Conservation (phyloP, 2,329 filamentous ascomycete species). For the Ceratocystiopsis brevicomis region DNA sequence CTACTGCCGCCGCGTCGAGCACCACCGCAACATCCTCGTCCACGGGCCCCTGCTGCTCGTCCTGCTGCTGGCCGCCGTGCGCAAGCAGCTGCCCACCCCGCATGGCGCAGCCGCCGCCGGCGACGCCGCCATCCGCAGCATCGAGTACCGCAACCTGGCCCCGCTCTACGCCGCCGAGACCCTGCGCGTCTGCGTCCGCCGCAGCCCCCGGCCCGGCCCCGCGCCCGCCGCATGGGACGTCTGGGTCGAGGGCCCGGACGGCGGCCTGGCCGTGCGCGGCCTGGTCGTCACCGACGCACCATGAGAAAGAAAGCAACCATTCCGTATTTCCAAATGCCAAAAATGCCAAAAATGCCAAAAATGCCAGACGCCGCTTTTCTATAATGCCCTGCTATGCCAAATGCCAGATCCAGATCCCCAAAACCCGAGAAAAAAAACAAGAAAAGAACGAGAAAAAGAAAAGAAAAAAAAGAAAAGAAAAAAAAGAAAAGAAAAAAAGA, state of each 20-base stretch:
- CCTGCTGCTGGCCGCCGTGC: constrained; percentile 52
- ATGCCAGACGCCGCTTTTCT: neutral
- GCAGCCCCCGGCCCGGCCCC: constrained; percentile 21
- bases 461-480: too few species aligned
- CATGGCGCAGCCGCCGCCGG: constrained; percentile 11
- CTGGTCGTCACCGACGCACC: constrained; percentile 6
- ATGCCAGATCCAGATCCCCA: neutral
- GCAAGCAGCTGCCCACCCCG: constrained; percentile 21
- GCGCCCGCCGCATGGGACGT: constrained; percentile 32
- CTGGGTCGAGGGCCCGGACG: constrained; percentile 44
- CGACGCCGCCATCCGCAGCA: constrained; percentile 16
- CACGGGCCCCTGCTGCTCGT: constrained; percentile 72
- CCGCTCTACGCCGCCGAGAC: constrained; percentile 60
- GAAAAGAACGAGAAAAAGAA: too few species aligned
- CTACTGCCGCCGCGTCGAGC: constrained; percentile 54
- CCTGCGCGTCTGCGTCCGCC: constrained; percentile 49
- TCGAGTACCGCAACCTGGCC: constrained; percentile 66
- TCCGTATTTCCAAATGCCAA: too few species aligned
- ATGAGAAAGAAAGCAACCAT: neutral
- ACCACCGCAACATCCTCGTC: constrained; percentile 56
- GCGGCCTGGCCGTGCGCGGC: constrained; percentile 45
- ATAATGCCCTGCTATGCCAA: neutral
- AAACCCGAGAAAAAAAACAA: neutral
- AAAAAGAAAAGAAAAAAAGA: too few species aligned
- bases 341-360: too few species aligned